Percentiles rank a stretch among this genome's conserved stretches.
phyloP scores from a whole-genome alignment of 202 grass and related monocot genomes.

The Panicum hallii region DNA sequence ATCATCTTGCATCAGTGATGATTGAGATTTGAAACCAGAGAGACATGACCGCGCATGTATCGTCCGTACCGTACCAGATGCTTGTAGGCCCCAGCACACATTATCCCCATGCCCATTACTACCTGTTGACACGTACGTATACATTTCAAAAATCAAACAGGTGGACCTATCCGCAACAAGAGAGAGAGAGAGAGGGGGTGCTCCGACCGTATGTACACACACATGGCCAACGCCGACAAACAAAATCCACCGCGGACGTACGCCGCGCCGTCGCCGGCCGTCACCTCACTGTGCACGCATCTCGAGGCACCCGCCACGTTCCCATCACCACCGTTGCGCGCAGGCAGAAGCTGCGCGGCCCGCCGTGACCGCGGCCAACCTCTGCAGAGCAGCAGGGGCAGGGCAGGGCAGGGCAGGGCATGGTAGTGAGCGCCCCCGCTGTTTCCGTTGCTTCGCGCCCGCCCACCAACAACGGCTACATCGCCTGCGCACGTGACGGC shows the following conservation, averaged over 20 bases:
- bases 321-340: background rate
- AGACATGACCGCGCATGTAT: too few relatives aligned
- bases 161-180: too few relatives aligned
- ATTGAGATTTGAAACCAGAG: too few relatives aligned
- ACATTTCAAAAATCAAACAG: background rate
- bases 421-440: constrained; percentile 34
- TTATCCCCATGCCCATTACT: background rate
- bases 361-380: too few relatives aligned
- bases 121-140: background rate
- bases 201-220: too few relatives aligned
- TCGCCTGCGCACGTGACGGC: constrained; percentile 29
- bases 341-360: background rate
- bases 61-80: too few relatives aligned
- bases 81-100: too few relatives aligned
- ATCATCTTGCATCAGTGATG: too few relatives aligned
- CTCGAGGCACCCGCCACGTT: background rate
- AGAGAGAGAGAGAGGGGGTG: too few relatives aligned
- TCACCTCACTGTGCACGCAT: background rate
- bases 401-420: background rate
- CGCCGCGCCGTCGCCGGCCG: too few relatives aligned
- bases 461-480: background rate
- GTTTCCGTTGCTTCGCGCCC: constrained; percentile 35
- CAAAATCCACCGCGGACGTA: too few relatives aligned
- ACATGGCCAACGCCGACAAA: too few relatives aligned
- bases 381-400: background rate